Percentiles rank a stretch among this genome's conserved stretches.
These are phyloP conservation scores for Ustilago hordei DNA, from an alignment of 1,284 basidiomycete genomes.

Conservation along the genomic window DNA sequence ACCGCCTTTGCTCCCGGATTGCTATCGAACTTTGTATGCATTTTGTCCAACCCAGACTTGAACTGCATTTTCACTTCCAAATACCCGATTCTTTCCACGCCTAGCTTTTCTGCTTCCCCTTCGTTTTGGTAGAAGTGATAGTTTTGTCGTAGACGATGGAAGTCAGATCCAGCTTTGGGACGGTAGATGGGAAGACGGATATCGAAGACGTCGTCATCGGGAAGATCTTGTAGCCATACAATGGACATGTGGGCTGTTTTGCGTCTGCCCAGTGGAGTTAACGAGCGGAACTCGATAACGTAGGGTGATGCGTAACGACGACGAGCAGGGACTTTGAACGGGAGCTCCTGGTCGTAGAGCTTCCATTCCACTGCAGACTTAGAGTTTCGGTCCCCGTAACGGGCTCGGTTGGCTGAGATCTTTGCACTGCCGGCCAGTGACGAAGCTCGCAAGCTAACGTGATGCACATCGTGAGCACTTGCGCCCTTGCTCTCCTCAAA, in stretches of 20 bases:
- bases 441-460: conserved; percentile 28
- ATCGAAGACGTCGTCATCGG: conserved; percentile 48
- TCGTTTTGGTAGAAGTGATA: conserved; percentile 49
- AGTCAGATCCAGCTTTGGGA: conserved; percentile 25
- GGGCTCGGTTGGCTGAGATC: conserved; percentile 22
- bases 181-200: conserved; percentile 47
- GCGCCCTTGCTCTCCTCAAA: conserved; percentile 35
- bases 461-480: conserved; percentile 22
- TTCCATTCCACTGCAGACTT: conserved; percentile 37
- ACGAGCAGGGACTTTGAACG: conserved; percentile 47
- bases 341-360: conserved; percentile 26
- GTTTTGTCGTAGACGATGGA: conserved; percentile 54
- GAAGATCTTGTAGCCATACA: conserved; percentile 55
- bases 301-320: conserved; percentile 48
- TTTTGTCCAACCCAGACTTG: conserved; percentile 54
- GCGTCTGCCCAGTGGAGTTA: conserved; percentile 35
- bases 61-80: conserved; percentile 49
- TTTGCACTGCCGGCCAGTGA: conserved; percentile 38
- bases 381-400: conserved; percentile 15
- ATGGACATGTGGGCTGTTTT: conserved; percentile 42
- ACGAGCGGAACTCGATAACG: conserved; percentile 49
- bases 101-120: conserved; percentile 33
- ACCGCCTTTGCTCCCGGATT: conserved; percentile 44
- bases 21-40: conserved; percentile 45
- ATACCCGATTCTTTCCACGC: conserved; percentile 39